These are phyloP conservation scores for Plenodomus lindquistii DNA, from an alignment of 2,329 filamentous ascomycete species.

Conservation along the genomic window DNA sequence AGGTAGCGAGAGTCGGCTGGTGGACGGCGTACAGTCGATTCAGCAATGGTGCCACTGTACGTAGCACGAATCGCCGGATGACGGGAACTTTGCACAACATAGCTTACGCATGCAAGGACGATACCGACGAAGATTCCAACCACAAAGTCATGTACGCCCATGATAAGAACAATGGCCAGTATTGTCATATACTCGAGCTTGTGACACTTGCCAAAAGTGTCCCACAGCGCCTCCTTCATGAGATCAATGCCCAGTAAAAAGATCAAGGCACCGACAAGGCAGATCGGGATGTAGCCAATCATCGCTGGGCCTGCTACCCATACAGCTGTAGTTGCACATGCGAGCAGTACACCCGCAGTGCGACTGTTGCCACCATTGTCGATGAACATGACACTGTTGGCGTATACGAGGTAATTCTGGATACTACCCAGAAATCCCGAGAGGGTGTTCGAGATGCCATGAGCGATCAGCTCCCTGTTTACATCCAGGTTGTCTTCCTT, in stretches of 20 bases:
- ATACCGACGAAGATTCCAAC: constrained; percentile 92
- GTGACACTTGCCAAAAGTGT: constrained; percentile 86
- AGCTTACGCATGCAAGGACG: constrained; percentile 84
- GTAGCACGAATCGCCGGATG: constrained; percentile 86
- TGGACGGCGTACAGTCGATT: constrained; percentile 90
- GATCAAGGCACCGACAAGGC: constrained; percentile 94
- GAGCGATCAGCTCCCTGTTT: constrained; percentile 87
- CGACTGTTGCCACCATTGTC: constrained; percentile 86
- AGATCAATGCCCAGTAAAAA: constrained; percentile 94
- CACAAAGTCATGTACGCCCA: constrained; percentile 97
- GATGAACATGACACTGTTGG: constrained; percentile 97
- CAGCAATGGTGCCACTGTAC: constrained; percentile 87
- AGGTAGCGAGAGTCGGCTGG: constrained; percentile 87
- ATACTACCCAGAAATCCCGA: constrained; percentile 89
- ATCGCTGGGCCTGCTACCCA: constrained; percentile 84
- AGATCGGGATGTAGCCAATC: constrained; percentile 93
- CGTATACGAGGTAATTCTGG: constrained; percentile 96
- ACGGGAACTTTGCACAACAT: constrained; percentile 88
- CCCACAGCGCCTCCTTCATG: constrained; percentile 82
- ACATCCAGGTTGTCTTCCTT: constrained; percentile 92
- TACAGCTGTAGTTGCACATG: constrained; percentile 75
- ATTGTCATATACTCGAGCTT: constrained; percentile 87
- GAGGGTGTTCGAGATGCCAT: constrained; percentile 89
- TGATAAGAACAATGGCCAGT: constrained; percentile 85
- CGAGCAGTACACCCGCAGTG: constrained; percentile 83